These are phyloP conservation scores for Ichthyophthirius multifiliis DNA, from an alignment of 169 alveolate species.

Conservation along the genomic window DNA sequence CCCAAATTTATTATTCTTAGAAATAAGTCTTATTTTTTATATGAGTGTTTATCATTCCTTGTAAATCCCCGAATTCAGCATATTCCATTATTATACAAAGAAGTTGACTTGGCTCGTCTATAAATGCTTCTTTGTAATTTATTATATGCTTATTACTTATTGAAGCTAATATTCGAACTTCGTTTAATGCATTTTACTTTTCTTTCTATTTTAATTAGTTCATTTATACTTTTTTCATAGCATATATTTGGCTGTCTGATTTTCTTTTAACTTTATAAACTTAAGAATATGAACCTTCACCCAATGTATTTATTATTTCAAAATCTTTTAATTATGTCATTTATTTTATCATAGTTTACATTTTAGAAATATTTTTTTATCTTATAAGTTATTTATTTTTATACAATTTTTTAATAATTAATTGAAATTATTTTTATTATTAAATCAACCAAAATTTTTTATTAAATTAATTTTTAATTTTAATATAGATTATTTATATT, in stretches of 20 bases:
- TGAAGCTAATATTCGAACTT: slow-evolving; percentile 76
- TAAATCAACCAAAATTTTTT: too few species aligned
- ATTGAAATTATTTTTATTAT: too few species aligned
- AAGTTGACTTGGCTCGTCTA: too few species aligned
- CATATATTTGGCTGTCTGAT: slow-evolving; percentile 57
- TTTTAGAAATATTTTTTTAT: too few species aligned
- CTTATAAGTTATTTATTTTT: too few species aligned
- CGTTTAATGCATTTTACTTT: slow-evolving; percentile 75
- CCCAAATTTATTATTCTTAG: slow-evolving; percentile 61
- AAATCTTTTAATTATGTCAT: slow-evolving; percentile 40
- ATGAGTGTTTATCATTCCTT: slow-evolving; percentile 39
- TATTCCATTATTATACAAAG: slow-evolving; percentile 65
- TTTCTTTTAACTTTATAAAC: slow-evolving; percentile 55
- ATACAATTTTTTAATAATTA: too few species aligned
- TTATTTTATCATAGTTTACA: too few species aligned
- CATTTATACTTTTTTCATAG: slow-evolving; percentile 62
- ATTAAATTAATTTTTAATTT: too few species aligned
- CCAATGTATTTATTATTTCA: slow-evolving; percentile 35
- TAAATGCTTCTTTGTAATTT: slow-evolving; percentile 63
- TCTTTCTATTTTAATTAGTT: slow-evolving; percentile 57
- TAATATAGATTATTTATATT: too few species aligned
- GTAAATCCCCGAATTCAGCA: slow-evolving; percentile 76
- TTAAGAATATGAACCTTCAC: slow-evolving; percentile 51
- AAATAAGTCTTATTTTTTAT: slow-evolving; percentile 36
- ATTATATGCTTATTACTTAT: slow-evolving; percentile 40